Conservation (phyloP, 1,284 basidiomycete species). For the Bondarzewia mesenterica region DNA sequence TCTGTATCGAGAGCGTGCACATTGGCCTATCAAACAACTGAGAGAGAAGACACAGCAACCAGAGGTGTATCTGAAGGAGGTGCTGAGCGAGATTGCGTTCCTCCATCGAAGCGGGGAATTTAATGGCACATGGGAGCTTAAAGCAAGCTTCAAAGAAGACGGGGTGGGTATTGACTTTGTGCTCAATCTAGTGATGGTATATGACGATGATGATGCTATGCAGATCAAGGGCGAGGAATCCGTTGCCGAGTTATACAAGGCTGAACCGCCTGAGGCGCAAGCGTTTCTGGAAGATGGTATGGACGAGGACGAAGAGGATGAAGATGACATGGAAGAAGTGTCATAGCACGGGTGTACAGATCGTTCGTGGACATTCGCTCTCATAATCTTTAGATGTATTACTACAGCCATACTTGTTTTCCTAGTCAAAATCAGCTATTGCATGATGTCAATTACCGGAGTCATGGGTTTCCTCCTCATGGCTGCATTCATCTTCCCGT, state of each 20-base stretch:
- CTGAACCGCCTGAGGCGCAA: conserved; percentile 18
- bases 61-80: conserved; percentile 85
- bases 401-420: not conserved
- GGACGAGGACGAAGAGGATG: conserved; percentile 32
- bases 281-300: conserved; percentile 27
- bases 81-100: conserved; percentile 74
- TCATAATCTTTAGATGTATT: not conserved
- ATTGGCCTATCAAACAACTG: conserved; percentile 79
- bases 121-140: conserved; percentile 65
- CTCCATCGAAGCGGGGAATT: conserved; percentile 75
- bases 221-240: conserved; percentile 54
- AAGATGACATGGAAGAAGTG: conserved; percentile 40
- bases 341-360: conserved; percentile 16
- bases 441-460: not conserved
- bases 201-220: not conserved
- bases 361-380: not conserved
- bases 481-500: too few relatives aligned
- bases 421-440: not conserved
- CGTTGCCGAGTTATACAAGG: conserved; percentile 18
- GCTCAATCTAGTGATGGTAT: not conserved
- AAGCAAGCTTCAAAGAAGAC: conserved; percentile 54
- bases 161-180: conserved; percentile 32
- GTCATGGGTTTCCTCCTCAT: not conserved
- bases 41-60: conserved; percentile 85
- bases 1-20: conserved; percentile 71